Conservation (phyloP, 495 filamentous ascomycete genomes). For the Lophiostoma macrostomum region DNA sequence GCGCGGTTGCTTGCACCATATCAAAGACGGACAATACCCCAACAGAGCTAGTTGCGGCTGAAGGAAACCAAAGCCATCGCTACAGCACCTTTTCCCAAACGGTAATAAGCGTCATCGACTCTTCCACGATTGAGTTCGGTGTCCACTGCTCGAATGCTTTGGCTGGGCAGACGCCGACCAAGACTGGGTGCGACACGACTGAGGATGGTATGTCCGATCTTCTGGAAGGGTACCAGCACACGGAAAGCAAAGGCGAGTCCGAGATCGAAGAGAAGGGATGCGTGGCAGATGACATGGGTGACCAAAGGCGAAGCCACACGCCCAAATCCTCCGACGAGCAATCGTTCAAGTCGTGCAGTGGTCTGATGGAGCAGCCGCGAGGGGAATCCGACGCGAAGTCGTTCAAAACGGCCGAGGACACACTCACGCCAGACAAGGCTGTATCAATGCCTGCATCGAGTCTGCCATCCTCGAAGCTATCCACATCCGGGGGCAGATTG, state of each 20-base stretch:
- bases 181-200: background rate
- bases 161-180: background rate
- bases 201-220: conserved; percentile 24
- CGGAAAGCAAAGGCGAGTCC: conserved; percentile 16
- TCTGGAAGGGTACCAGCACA: conserved; percentile 22
- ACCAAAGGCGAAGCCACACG: conserved; percentile 12
- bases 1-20: background rate
- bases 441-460: conserved; percentile 13
- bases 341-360: conserved; percentile 29
- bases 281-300: background rate
- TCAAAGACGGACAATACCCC: background rate
- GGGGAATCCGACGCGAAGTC: background rate
- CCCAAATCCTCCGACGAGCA: conserved; percentile 26
- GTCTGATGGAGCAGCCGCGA: background rate
- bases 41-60: background rate
- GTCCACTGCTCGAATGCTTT: conserved; percentile 25
- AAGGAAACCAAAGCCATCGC: background rate
- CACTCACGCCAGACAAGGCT: conserved; percentile 22
- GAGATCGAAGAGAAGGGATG: background rate
- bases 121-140: conserved; percentile 27
- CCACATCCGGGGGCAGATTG: background rate
- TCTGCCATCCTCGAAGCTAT: background rate
- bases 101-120: conserved; percentile 19
- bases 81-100: conserved; percentile 21
- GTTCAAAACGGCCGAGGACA: conserved; percentile 22